phyloP scores from a whole-genome alignment of 176 grass and related monocot genomes.

The Oryza brachyantha region DNA sequence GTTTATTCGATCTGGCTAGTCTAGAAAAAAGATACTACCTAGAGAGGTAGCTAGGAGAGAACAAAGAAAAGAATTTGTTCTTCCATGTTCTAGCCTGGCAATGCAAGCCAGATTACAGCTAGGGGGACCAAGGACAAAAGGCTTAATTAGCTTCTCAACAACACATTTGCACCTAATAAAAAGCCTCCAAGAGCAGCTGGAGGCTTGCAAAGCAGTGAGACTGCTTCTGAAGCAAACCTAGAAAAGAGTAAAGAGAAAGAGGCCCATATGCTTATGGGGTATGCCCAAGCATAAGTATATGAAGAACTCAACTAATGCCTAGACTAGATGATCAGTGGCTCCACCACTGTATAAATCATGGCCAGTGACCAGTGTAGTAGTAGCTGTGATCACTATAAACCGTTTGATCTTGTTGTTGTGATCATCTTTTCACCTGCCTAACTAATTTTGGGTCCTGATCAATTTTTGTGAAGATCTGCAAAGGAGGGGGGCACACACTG shows the following conservation, averaged over 20 bases:
- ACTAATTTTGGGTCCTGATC: constrained; percentile 2
- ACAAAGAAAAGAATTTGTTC: constrained; percentile 37
- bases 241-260: not conserved
- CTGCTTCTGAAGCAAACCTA: constrained; percentile 10
- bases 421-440: not conserved
- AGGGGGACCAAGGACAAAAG: constrained; percentile 30
- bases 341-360: not conserved
- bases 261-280: not conserved
- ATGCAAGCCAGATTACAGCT: not conserved
- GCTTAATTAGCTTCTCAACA: constrained; percentile 6
- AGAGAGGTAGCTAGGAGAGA: not conserved
- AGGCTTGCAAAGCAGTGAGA: constrained; percentile 21
- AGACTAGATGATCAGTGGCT: not conserved
- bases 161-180: not conserved
- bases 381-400: not conserved
- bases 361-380: too few relatives aligned
- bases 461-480: not conserved
- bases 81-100: constrained; percentile 15
- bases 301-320: not conserved
- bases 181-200: constrained; percentile 4
- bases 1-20: not conserved
- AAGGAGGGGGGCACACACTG: not conserved
- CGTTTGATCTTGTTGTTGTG: not conserved
- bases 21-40: not conserved
- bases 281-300: not conserved